Evolutionary conservation across 345 rosid genomes (phyloP), one percentile per base, ranked within the genome.

Genomic region (Geranium brycei): DNA sequence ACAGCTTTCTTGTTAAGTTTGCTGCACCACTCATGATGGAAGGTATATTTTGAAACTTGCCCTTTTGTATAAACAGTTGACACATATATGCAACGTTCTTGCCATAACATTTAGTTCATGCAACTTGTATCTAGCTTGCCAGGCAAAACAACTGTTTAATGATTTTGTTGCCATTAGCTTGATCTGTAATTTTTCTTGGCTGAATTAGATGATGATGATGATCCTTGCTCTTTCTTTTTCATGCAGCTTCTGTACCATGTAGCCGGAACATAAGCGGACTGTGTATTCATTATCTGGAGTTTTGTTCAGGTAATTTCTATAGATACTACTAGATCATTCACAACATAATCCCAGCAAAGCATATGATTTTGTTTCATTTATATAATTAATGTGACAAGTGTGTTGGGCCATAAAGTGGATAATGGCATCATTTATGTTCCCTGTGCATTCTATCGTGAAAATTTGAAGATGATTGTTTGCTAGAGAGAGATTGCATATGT

Each of bases 361-460:
- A 47, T 47, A 47, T 47, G 14, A 47, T 47, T 13, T 47, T 13
- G 15, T 47, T 13, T 7, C 15, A 47, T 47, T 8, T 47, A 47
- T 11, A 47, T 47, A 11, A 11, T 47, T 8, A 8, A 47, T 11
- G 3, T 47, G 14, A 47, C 14, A 11, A 47, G 53, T 47, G 13
- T 8, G 14, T 47, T 8, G 53, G 15, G 19, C 59, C 59, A 57
- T 57, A 57, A 64, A 57, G 31, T 60, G 30, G 66, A 64, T 19
- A 23, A 57, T 59, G 60, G 60, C 31, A 56, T 2, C 17, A 66
- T 66, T 71, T 51, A 19, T 55, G 23, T 47, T 47, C 53, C 62
- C 69, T 11, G 56, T 59, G 73, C 65, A 41, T 65, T 57, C 31
- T 16, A 65, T 58, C 62, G 41, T 58, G 40, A 30, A 62, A 56